A percentile compares a stretch with the other conserved stretches of the same genome.
Conservation (phyloP, 148 eudicot species). For the Camellia japonica region DNA sequence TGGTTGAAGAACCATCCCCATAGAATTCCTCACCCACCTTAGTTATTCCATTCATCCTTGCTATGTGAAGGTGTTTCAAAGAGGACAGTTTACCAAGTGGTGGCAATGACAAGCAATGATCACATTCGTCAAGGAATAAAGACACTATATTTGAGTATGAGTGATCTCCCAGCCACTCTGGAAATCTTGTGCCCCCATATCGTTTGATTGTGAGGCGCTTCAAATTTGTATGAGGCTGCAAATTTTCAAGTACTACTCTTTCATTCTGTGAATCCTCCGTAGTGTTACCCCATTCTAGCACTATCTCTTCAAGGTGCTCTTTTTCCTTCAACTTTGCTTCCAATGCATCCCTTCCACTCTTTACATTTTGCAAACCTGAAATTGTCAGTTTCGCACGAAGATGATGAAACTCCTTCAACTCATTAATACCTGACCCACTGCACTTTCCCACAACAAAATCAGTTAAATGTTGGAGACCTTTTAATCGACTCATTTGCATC, state of each 20-base stretch:
- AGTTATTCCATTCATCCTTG: neutral
- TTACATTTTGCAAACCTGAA: conserved; percentile 4
- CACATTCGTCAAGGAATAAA: neutral
- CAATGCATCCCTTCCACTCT: neutral
- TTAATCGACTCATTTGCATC: neutral
- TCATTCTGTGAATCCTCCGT: neutral
- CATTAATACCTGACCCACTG: neutral
- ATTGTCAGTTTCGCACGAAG: conserved; percentile 1
- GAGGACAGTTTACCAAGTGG: conserved; percentile 5
- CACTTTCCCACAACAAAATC: neutral
- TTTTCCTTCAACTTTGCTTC: conserved; percentile 7
- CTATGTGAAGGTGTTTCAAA: neutral
- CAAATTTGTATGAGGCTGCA: conserved; percentile 15
- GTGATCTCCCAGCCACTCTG: conserved; percentile 8
- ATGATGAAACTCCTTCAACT: neutral
- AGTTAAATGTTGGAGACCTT: neutral
- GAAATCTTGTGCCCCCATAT: neutral
- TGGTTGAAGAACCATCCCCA: neutral
- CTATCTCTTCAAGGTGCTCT: neutral
- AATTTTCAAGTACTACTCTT: neutral
- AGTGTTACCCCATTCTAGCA: neutral
- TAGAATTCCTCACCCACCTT: neutral
- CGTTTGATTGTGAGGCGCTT: neutral
- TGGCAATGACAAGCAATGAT: neutral
- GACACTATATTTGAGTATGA: neutral